These are phyloP conservation scores for Pseudodiploospora longispora DNA, from an alignment of 2,329 filamentous ascomycete species.

Conservation along the genomic window DNA sequence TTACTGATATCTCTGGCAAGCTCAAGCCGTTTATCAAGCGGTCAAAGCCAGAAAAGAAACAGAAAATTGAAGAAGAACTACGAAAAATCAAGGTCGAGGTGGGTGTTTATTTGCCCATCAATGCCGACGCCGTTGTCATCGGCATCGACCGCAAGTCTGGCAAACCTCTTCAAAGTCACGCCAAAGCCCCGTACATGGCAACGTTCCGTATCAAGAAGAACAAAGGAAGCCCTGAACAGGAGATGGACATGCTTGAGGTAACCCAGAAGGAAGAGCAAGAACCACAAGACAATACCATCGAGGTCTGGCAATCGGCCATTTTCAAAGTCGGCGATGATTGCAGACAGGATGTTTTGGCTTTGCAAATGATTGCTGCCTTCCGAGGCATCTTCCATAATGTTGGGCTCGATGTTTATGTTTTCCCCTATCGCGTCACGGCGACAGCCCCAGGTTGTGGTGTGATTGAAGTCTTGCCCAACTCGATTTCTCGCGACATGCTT, in stretches of 20 bases:
- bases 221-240: slow-evolving; percentile 44
- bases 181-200: slow-evolving; percentile 98
- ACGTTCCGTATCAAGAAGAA: slow-evolving; percentile 94
- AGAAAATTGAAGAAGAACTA: slow-evolving; percentile 97
- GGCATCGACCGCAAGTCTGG: slow-evolving; percentile 97
- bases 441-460: slow-evolving; percentile 96
- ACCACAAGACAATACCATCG: slow-evolving; percentile 53
- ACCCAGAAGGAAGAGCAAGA: slow-evolving; percentile 28
- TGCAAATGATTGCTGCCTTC: slow-evolving; percentile 98
- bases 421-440: slow-evolving; percentile 92
- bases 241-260: slow-evolving; percentile 44
- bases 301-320: slow-evolving; percentile 98
- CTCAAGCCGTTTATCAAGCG: slow-evolving; percentile 87
- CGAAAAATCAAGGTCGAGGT: slow-evolving; percentile 96
- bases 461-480: slow-evolving; percentile 95
- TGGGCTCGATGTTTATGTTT: slow-evolving; percentile 93
- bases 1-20: slow-evolving; percentile 92
- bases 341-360: slow-evolving; percentile 87
- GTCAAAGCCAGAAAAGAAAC: slow-evolving; percentile 93
- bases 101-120: slow-evolving; percentile 93
- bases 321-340: slow-evolving; percentile 99
- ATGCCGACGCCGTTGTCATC: slow-evolving; percentile 93
- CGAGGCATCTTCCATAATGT: slow-evolving; percentile 93
- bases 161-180: slow-evolving; percentile 94
- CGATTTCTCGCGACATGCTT: slow-evolving; percentile 96